Conservation (phyloP, 2,329 filamentous ascomycete species). For the Cytospora piceae region DNA sequence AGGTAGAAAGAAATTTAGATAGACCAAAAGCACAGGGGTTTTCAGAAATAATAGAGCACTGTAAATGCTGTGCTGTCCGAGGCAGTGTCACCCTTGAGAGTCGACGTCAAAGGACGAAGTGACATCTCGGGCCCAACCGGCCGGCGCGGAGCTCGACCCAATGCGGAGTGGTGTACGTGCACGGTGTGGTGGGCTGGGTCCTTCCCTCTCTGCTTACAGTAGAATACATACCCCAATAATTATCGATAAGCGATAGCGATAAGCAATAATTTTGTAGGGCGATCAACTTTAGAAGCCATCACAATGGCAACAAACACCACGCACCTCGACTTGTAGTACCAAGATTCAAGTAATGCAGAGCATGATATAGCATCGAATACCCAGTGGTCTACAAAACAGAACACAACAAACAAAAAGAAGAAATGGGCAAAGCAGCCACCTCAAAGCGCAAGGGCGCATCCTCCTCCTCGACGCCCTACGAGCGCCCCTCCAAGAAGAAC, state of each 20-base stretch:
- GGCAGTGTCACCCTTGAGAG: neutral
- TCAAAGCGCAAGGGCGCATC: conserved; percentile 40
- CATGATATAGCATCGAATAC: conserved; percentile 8
- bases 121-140: conserved; percentile 11
- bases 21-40: neutral
- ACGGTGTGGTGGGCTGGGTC: conserved; percentile 2
- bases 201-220: too few relatives aligned
- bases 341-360: conserved; percentile 4
- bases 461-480: conserved; percentile 42
- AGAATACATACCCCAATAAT: neutral
- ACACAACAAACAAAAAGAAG: neutral
- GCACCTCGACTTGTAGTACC: conserved; percentile 1
- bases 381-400: neutral
- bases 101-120: neutral
- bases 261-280: conserved; percentile 13
- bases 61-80: neutral
- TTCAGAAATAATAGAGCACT: neutral
- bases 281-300: neutral
- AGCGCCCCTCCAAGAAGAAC: conserved; percentile 37
- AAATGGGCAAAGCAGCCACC: conserved; percentile 47
- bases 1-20: neutral
- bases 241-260: conserved; percentile 21
- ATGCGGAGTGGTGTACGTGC: neutral
- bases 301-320: neutral
- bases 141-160: conserved; percentile 10